Evolutionary conservation across 1,284 basidiomycete species (phyloP), one percentile per base, ranked within the genome.

Genomic region (Cryptococcus amylolentus): DNA sequence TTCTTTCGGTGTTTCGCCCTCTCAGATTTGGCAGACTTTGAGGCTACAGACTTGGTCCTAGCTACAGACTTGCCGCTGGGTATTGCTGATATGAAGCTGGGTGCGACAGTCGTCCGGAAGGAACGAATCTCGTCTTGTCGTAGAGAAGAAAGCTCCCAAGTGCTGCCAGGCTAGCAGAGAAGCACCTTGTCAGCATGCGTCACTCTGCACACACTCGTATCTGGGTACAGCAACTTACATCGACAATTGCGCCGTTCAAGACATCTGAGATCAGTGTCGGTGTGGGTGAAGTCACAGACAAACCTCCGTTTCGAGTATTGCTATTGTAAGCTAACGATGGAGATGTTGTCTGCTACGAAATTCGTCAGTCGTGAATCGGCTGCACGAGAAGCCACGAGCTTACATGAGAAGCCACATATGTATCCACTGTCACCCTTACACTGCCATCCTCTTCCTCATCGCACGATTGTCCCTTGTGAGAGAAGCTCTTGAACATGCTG

Each of bases 1-100:
- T 26, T 20, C 43, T 45, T 43, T 52, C 48, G 20, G 20, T 28
- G 18, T 46, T 46, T 46, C 27, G 23, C 41, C 16, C n/a, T 42
- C 20, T 10, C 41, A 46, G 45, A 46, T 16, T 26, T 26, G 18
- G 14, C 9, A 18, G 45, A 46, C 31, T 52, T 56, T 16, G 55
- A 52, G 27, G 44, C 45, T 23, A 45, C 49, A 5, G 49, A 51
- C 46, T 55, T 55, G 27, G 35, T 55, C 9, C 48, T 44, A 4
- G 42, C 23, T 16, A 56, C 23, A 14, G 55, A 52, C 31, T 56
- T 56, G 9, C 50, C 55, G 23, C 50, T 52, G 20, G 55, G 55
- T 49, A 56, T 51, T 20, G 55, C 55, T 35, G 55, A 56, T 38
- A 49, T 56, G 35, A 49, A 56, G 31, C 50, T 52, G n/a, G 38